Conservation (phyloP, 176 grass and related monocot species). For the Hordeum marinum region DNA sequence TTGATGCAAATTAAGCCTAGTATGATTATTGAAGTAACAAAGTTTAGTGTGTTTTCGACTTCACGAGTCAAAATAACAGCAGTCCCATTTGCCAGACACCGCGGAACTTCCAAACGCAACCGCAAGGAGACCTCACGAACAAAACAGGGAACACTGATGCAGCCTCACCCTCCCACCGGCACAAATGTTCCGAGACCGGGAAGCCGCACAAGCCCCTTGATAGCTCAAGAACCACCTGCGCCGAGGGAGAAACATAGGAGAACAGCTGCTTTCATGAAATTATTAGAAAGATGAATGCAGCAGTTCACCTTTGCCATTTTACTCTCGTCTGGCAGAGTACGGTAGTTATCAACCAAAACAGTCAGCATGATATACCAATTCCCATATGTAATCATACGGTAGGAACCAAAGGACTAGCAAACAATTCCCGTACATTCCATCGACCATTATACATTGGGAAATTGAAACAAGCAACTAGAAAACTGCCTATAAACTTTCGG, state of each 20-base stretch:
- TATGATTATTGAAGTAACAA: too few relatives aligned
- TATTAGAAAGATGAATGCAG: neutral
- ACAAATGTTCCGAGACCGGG: too few relatives aligned
- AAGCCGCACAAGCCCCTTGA: too few relatives aligned
- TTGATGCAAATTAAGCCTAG: too few relatives aligned
- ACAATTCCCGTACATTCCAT: neutral
- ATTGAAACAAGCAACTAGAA: neutral
- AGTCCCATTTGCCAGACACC: too few relatives aligned
- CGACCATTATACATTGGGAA: constrained; percentile 17
- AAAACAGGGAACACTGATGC: too few relatives aligned
- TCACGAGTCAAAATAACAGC: too few relatives aligned
- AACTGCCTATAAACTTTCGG: constrained; percentile 16
- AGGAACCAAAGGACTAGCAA: constrained; percentile 1
- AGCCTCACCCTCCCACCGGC: too few relatives aligned
- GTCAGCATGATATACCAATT: neutral
- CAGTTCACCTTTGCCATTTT: neutral
- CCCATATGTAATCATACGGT: neutral
- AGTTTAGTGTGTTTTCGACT: too few relatives aligned
- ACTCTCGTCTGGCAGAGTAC: neutral
- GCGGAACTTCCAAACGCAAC: too few relatives aligned
- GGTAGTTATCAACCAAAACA: neutral
- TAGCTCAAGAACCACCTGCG: too few relatives aligned
- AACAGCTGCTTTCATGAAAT: neutral
- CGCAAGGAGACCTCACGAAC: too few relatives aligned
- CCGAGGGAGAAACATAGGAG: neutral